Evolutionary conservation across 2,329 filamentous ascomycete genomes (phyloP), one percentile per base, ranked within the genome.

Genomic region (Gaeumannomyces tritici): DNA sequence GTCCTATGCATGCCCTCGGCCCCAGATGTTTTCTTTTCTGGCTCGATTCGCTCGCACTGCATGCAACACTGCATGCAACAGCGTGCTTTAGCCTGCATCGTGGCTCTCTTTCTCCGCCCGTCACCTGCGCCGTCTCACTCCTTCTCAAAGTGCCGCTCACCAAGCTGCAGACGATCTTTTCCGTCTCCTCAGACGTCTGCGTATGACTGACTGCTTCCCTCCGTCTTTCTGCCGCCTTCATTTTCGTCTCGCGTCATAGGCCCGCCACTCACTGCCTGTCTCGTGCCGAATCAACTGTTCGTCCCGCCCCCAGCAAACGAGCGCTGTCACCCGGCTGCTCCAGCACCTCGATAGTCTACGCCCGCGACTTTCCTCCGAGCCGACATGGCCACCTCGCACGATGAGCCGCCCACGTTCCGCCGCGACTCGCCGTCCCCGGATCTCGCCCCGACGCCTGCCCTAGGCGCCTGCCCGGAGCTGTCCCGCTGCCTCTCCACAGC

Each of bases 371-470:
- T 26, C 35, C 51, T 31, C 54, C 55, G 47, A 55, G 59, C 61
- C 65, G 69, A 59, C 64, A 78, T 78, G 76, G 73, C 74, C 62
- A 66, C 74, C 55, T 67, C 70, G 55, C 70, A 72, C 62, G 70
- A 72, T 33, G 69, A 73, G 47, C 60, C 62, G n/a, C 68, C 71
- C 26, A 70, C 70, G n/a, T 67, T 78, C 60, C 81, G 80, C 69
- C 77, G 79, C 67, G 79, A 78, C 64, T 89, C 88, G 47, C 87
- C 88, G n/a, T 84, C 87, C 60, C 85, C 86, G 51, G 85, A 86
- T 69, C 75, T 79, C 24, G 79, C 82, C 24, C 88, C 89, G 8
- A 82, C 81, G n/a, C 84, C 54, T 80, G 81, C 59, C 79, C 33
- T 55, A 63, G 81, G 84, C 55, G 78, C 83, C 55, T 80, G 81